Evolutionary conservation across 2,329 filamentous ascomycete species (phyloP).

Genomic region (Clarireedia paspali): DNA sequence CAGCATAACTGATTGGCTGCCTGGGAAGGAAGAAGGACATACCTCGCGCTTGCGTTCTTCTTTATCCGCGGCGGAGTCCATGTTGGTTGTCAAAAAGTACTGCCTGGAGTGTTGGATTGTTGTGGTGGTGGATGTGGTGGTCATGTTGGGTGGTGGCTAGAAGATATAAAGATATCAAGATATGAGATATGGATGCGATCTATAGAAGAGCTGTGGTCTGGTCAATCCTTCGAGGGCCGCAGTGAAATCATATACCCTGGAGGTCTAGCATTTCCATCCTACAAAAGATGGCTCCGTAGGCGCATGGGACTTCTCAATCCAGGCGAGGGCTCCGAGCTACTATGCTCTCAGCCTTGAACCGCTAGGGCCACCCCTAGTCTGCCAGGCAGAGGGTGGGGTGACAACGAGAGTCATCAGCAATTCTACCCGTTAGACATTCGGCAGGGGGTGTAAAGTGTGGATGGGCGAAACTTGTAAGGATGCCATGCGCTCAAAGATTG

Average conservation of each 20-base stretch:
- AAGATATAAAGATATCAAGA: background rate
- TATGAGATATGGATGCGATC: background rate
- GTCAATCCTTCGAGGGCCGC: constrained; percentile 4
- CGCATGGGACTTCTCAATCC: constrained; percentile 13
- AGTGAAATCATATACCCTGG: constrained; percentile 25
- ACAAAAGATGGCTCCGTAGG: constrained; percentile 1
- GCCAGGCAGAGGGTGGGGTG: constrained; percentile 1
- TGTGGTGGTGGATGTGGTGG: constrained; percentile 16
- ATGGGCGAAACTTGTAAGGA: background rate
- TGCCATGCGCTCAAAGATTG: constrained; percentile 7
- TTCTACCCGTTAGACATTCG: constrained; percentile 2
- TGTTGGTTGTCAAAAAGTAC: constrained; percentile 20
- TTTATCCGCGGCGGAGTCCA: constrained; percentile 28
- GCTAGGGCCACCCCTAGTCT: constrained; percentile 11
- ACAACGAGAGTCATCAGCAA: background rate
- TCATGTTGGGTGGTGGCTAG: constrained; percentile 3
- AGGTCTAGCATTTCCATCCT: constrained; percentile 8
- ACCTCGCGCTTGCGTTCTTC: constrained; percentile 31
- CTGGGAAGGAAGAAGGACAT: constrained; percentile 5
- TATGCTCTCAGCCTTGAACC: constrained; percentile 20
- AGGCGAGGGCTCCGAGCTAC: constrained; percentile 11
- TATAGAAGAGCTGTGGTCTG: constrained; percentile 9
- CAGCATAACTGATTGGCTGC: background rate
- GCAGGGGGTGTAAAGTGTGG: background rate
- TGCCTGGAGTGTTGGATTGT: constrained; percentile 18